Conservation (phyloP, 345 rosid species). For the Xanthoceras sorbifolium region DNA sequence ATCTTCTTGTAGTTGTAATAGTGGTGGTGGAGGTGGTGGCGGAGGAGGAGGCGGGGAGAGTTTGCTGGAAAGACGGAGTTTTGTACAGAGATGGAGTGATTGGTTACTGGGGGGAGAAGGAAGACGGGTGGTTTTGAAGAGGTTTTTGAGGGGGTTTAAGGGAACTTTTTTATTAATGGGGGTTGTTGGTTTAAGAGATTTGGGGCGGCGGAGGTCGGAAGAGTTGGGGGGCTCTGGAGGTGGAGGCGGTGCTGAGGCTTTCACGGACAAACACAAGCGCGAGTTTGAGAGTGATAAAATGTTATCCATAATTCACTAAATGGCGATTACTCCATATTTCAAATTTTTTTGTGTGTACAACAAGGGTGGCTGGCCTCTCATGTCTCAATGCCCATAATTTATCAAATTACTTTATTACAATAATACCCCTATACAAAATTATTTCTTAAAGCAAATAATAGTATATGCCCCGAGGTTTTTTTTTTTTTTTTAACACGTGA, state of each 20-base stretch:
- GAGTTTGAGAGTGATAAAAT: conserved; percentile 44
- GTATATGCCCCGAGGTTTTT: no score
- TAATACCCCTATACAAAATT: no score
- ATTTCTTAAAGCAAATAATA: no score
- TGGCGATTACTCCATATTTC: neutral
- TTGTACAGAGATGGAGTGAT: conserved; percentile 50
- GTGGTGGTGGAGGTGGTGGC: conserved; percentile 24
- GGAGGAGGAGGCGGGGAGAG: conserved; percentile 69
- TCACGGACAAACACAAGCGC: conserved; percentile 52
- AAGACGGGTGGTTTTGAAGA: conserved; percentile 27
- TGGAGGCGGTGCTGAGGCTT: conserved; percentile 27
- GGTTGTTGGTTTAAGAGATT: conserved; percentile 32
- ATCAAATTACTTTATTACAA: no score
- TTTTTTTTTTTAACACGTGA: no score
- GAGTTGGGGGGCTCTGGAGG: conserved; percentile 37
- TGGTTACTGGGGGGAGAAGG: conserved; percentile 23
- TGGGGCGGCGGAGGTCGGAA: conserved; percentile 63
- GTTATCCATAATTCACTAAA: conserved; percentile 33
- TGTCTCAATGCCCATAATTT: no score
- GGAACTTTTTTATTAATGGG: conserved; percentile 28
- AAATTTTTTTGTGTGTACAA: no score
- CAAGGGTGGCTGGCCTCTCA: no score
- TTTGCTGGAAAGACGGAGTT: conserved; percentile 77
- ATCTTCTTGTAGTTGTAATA: conserved; percentile 7
- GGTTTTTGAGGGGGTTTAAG: conserved; percentile 63